Evolutionary conservation across 805 yeast species (phyloP), one percentile per base, ranked within the genome.

Genomic region (Nakazawaea sp.): DNA sequence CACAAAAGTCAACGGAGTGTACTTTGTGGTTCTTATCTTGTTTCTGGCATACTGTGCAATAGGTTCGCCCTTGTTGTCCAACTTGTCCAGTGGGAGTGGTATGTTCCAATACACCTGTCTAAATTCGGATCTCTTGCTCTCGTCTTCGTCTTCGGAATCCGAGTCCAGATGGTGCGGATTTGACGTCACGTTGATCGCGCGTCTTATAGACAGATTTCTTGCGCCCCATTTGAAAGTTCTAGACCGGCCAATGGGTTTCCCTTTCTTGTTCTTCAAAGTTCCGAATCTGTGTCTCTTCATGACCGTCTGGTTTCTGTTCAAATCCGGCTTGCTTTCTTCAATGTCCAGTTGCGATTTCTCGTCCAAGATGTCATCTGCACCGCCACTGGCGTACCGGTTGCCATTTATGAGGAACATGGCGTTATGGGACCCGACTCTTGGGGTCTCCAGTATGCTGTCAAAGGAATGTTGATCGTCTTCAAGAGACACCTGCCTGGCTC

Each of bases 221-320:
- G 38, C 35, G 5, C 30, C 30, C 44, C 42, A 41, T 32, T 36
- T 40, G 30, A 82, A 53, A 0, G 90, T 80, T 50, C 68, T 79
- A 13, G 78, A 70, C 45, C 89, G 62, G 6, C 70, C 69, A 5
- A 32, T 20, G 17, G 92, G 89, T 32, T 70, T 67, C 7, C 94
- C 95, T 43, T 75, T 70, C 41, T 75, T 75, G 50, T 77, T 74
- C 47, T 95, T 70, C 46, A 82, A 86, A 3, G 97, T 89, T 41
- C 96, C 96, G 95, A 95, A 86, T 59, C 96, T 70, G 47, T 80
- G 73, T 50, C 94, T 70, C 46, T 81, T 77, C 76, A 83, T 81
- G 4, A 69, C 62, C 0, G 82, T 66, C 12, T 63, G 69, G 24
- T 63, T 57, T 30, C 75, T 49, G 18, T 40, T 28, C 4, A 39